Conservation (phyloP, 495 filamentous ascomycete genomes). For the Daldinia childiae region DNA sequence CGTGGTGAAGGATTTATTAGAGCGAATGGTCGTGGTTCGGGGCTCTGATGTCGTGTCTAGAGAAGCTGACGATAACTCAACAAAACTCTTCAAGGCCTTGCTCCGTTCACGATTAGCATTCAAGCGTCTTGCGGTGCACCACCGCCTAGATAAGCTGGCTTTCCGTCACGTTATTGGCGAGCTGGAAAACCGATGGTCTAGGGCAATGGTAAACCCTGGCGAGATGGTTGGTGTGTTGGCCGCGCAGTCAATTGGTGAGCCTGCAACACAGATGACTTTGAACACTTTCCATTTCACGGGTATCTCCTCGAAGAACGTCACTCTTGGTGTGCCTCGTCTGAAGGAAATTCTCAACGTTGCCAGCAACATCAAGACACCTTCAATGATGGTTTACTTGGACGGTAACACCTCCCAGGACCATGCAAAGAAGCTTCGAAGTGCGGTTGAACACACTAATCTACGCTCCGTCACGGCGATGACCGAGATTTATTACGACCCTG, state of each 20-base stretch:
- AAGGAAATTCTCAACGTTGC: constrained; percentile 99
- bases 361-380: constrained; percentile 97
- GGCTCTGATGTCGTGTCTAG: constrained; percentile 81
- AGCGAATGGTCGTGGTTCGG: constrained; percentile 81
- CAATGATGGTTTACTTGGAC: constrained; percentile 92
- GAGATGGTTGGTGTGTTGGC: constrained; percentile 99
- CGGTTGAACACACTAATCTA: constrained; percentile 94
- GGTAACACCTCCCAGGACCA: constrained; percentile 71
- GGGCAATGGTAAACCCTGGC: constrained; percentile 83
- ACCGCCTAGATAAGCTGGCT: constrained; percentile 87
- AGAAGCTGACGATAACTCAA: constrained; percentile 90
- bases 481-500: constrained; percentile 97
- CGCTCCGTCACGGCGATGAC: constrained; percentile 89
- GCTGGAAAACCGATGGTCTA: constrained; percentile 83
- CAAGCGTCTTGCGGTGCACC: constrained; percentile 84
- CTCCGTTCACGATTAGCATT: constrained; percentile 89
- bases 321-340: constrained; percentile 96
- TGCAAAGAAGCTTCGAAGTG: constrained; percentile 85
- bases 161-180: constrained; percentile 94
- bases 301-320: constrained; percentile 99
- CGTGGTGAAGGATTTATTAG: constrained; percentile 77
- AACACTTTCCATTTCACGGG: constrained; percentile 99
- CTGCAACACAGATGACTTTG: constrained; percentile 98
- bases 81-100: constrained; percentile 88
- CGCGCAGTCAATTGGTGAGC: constrained; percentile 98